Evolutionary conservation across 176 grass and related monocot genomes (phyloP).

Genomic region (Carex littledalei): DNA sequence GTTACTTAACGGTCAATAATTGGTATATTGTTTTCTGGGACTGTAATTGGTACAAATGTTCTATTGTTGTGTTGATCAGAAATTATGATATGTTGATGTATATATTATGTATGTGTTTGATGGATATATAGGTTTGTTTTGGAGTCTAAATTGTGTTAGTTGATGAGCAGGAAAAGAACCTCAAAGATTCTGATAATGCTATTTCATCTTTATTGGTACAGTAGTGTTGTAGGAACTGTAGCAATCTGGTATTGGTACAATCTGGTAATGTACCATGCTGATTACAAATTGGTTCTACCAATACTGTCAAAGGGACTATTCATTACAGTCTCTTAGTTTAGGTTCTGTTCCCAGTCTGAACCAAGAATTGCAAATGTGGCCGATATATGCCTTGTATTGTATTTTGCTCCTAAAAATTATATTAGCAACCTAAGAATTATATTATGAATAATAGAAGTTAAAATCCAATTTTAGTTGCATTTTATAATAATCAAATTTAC

Average conservation of each 20-base stretch:
- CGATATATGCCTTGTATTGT: not conserved
- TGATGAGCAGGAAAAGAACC: constrained; percentile 75
- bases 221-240: not conserved
- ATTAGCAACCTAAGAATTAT: not conserved
- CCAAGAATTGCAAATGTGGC: not conserved
- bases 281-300: not conserved
- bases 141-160: constrained; percentile 75
- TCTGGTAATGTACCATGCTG: not conserved
- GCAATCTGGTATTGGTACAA: not conserved
- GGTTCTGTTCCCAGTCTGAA: not conserved
- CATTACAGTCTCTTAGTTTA: not conserved
- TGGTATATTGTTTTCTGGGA: no score
- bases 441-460: not conserved
- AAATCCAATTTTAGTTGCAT: not conserved
- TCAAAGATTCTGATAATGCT: constrained; percentile 59
- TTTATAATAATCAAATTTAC: not conserved
- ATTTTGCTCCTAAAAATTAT: not conserved
- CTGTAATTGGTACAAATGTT: no score
- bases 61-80: no score
- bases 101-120: not conserved
- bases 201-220: no score
- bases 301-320: not conserved
- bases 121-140: constrained; percentile 48
- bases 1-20: no score
- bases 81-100: no score